Conservation (phyloP, 2,329 filamentous ascomycete species). For the Hypoxylon sp. region DNA sequence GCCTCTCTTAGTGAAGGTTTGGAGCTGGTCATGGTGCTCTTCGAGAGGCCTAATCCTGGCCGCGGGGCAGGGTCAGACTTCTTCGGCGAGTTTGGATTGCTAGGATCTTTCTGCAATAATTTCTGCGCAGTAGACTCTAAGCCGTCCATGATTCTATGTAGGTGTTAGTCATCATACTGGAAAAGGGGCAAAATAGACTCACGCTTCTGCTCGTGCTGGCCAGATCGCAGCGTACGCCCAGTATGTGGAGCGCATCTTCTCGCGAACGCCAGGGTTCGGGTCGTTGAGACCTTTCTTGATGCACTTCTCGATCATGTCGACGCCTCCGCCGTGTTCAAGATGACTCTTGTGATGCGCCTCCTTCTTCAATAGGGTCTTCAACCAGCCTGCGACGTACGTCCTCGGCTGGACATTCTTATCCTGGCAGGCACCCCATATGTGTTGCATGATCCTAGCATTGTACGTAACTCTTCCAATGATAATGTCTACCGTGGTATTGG, state of each 20-base stretch:
- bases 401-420: conserved; percentile 95
- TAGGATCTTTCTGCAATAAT: conserved; percentile 83
- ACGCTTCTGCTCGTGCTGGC: conserved; percentile 81
- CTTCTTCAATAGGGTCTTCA: conserved; percentile 83
- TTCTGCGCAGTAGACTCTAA: conserved; percentile 84
- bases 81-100: conserved; percentile 80
- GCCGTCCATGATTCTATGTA: conserved; percentile 77
- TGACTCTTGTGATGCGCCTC: conserved; percentile 82
- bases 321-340: conserved; percentile 85
- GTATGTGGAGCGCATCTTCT: conserved; percentile 85
- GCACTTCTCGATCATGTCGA: conserved; percentile 87
- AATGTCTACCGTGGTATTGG: conserved; percentile 82
- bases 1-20: conserved; percentile 82
- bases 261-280: conserved; percentile 89
- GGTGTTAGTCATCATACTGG: conserved; percentile 25
- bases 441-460: conserved; percentile 83
- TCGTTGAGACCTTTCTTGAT: conserved; percentile 91
- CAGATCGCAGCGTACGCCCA: conserved; percentile 86
- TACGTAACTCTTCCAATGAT: conserved; percentile 86
- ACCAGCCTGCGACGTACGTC: conserved; percentile 82
- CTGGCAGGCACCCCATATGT: conserved; percentile 83
- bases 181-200: conserved; percentile 54
- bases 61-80: conserved; percentile 65
- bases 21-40: conserved; percentile 68
- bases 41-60: conserved; percentile 71